These are phyloP conservation scores for Tulasnella sp. DNA, from an alignment of 768 basidiomycete genomes.

Conservation along the genomic window DNA sequence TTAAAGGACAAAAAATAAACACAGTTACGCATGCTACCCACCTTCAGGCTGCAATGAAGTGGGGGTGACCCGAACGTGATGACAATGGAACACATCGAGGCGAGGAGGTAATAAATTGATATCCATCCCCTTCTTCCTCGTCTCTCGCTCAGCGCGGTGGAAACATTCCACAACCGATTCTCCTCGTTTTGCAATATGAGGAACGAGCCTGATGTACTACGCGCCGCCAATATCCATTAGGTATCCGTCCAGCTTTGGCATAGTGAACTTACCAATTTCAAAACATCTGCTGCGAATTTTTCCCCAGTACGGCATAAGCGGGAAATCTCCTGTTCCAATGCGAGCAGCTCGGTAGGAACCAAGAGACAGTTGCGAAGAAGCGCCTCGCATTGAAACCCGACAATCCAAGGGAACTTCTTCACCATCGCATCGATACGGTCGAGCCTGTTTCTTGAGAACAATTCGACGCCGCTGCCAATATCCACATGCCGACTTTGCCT, in stretches of 20 bases:
- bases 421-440: slow-evolving; percentile 36
- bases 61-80: slow-evolving; percentile 64
- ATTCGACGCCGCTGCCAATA: slow-evolving; percentile 32
- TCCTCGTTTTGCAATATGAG: slow-evolving; percentile 12
- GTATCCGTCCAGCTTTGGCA: slow-evolving; percentile 34
- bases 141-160: slow-evolving; percentile 26
- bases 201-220: neutral
- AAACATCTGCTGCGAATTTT: slow-evolving; percentile 28
- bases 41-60: slow-evolving; percentile 63
- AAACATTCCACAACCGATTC: slow-evolving; percentile 38
- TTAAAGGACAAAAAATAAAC: neutral
- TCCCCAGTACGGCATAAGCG: slow-evolving; percentile 36
- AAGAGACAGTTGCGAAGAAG: slow-evolving; percentile 51
- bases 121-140: neutral
- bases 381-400: slow-evolving; percentile 68
- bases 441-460: slow-evolving; percentile 41
- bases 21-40: neutral
- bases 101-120: neutral
- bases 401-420: slow-evolving; percentile 42
- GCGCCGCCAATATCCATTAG: neutral
- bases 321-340: slow-evolving; percentile 13
- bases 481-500: slow-evolving; percentile 33
- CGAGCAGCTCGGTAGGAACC: slow-evolving; percentile 43
- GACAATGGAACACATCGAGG: slow-evolving; percentile 42
- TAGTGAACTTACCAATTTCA: slow-evolving; percentile 33